Base-by-base conservation (phyloP, 2,329 filamentous ascomycete species). In the Sclerotinia glacialis region DNA sequence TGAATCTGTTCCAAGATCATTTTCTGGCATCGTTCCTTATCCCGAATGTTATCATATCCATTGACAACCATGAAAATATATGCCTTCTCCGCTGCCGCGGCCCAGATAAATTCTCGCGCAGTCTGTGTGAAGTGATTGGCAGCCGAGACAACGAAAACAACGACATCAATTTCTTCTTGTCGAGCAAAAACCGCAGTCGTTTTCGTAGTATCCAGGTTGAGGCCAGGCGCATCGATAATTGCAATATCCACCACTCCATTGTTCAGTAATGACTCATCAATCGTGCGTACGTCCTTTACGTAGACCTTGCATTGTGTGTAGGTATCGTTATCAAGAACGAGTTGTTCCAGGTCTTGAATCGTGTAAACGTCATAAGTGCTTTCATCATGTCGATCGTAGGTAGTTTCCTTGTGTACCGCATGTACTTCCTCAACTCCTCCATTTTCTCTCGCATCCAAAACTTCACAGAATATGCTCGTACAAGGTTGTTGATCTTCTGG, bases 31-130 rank as follows among this genome's bases (percentile, higher is more conserved):
- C 94, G 85, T 68, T 92, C 84, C 80, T 97, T 95, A 78, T 98
- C 93, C 70, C 90, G 85, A 73, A 99, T 98, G 69, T 90, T 90
- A 78, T 99, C 95, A 74, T 93, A 99, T 23, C 94, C 93, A 76
- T 99, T 99, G 71, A 99, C 95, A 18, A 99, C 95, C 78, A 99
- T 96, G 78, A 99, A 99, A 69, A 99, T 93, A 76, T 99, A 99
- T 0, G 95, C 94, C 79, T 99, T 99, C 76, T 99, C 95, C 50
- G 94, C 88, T 0, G 95, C 95, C 1, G 95, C 95, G 61, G 94
- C 94, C 83, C 91, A 91, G 69, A 99, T 97, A 75, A 99, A 99
- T 74, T 99, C 95, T 78, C 91, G 96, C n/a, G 95, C 93, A 0
- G 95, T 97, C 65, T 96, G 87, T 0, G 95, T 99, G 76, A 99